These are phyloP conservation scores for Erythrobasidium yunnanense DNA, from an alignment of 768 basidiomycete genomes.

Conservation along the genomic window DNA sequence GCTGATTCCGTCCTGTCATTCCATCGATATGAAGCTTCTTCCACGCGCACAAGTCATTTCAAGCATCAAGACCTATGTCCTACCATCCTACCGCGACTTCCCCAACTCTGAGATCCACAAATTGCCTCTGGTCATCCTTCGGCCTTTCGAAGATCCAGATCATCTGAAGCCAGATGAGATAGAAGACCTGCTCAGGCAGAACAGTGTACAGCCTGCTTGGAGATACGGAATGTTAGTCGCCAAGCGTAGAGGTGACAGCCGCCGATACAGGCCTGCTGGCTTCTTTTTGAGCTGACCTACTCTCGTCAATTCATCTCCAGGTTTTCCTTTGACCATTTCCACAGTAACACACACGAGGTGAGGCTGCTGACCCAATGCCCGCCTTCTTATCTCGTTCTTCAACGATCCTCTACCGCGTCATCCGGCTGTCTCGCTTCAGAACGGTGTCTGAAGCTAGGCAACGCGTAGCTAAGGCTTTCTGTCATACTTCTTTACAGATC, in stretches of 20 bases:
- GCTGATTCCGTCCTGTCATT: no score
- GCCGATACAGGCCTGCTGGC: background rate
- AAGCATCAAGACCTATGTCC: background rate
- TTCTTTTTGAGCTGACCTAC: background rate
- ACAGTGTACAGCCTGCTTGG: constrained; percentile 10
- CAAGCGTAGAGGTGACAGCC: background rate
- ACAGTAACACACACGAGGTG: constrained; percentile 21
- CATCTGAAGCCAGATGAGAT: background rate
- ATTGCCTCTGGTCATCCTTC: background rate
- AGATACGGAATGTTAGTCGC: constrained; percentile 10
- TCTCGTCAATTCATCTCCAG: background rate
- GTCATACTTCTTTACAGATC: no score
- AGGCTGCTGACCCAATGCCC: background rate
- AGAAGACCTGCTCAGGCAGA: background rate
- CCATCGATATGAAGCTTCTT: constrained; percentile 7
- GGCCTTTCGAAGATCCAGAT: constrained; percentile 12
- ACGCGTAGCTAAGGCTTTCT: no score
- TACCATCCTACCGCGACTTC: constrained; percentile 7
- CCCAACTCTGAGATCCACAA: constrained; percentile 7
- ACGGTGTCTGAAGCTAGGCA: no score
- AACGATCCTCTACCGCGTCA: no score
- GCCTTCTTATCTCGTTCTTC: background rate
- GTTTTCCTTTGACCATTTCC: constrained; percentile 16
- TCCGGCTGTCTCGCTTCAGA: background rate
- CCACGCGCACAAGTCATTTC: background rate